Evolutionary conservation across 805 yeast species (phyloP).

Genomic region (Pichia exigua): DNA sequence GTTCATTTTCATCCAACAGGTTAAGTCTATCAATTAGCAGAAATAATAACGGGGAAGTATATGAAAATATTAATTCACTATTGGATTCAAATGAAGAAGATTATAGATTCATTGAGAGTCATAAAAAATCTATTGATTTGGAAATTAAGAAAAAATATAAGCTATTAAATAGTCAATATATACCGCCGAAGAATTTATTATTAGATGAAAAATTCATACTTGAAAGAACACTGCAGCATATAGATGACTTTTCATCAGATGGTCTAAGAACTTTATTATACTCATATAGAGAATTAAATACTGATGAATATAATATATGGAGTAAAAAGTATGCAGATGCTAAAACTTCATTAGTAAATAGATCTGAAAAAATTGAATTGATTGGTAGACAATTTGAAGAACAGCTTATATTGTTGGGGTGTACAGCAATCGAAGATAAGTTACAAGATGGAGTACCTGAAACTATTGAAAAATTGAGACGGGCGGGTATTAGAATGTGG

Average conservation of each 20-base stretch:
- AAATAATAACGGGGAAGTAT: slow-evolving; percentile 3
- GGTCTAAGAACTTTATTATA: slow-evolving; percentile 88
- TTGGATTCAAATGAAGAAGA: slow-evolving; percentile 33
- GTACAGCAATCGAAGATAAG: slow-evolving; percentile 96
- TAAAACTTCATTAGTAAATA: slow-evolving; percentile 60
- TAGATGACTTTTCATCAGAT: slow-evolving; percentile 91
- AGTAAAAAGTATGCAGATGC: slow-evolving; percentile 61
- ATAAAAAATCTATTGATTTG: slow-evolving; percentile 51
- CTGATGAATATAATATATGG: slow-evolving; percentile 60
- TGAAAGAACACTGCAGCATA: slow-evolving; percentile 80
- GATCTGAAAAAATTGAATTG: slow-evolving; percentile 57
- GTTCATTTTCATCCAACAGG: slow-evolving; percentile 10
- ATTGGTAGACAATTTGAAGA: slow-evolving; percentile 69
- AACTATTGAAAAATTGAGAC: slow-evolving; percentile 79
- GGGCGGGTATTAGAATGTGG: slow-evolving; percentile 95
- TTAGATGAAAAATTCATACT: slow-evolving; percentile 68
- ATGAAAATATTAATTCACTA: slow-evolving; percentile 16
- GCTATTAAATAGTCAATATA: slow-evolving; percentile 29
- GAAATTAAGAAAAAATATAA: slow-evolving; percentile 51
- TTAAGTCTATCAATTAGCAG: slow-evolving; percentile 22
- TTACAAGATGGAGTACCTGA: slow-evolving; percentile 96
- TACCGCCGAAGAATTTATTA: slow-evolving; percentile 49
- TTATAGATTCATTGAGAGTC: slow-evolving; percentile 43
- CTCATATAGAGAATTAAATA: slow-evolving; percentile 64
- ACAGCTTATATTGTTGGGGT: slow-evolving; percentile 69